Base-by-base conservation (phyloP, 495 filamentous ascomycete species). In the Cercophora sp. region DNA sequence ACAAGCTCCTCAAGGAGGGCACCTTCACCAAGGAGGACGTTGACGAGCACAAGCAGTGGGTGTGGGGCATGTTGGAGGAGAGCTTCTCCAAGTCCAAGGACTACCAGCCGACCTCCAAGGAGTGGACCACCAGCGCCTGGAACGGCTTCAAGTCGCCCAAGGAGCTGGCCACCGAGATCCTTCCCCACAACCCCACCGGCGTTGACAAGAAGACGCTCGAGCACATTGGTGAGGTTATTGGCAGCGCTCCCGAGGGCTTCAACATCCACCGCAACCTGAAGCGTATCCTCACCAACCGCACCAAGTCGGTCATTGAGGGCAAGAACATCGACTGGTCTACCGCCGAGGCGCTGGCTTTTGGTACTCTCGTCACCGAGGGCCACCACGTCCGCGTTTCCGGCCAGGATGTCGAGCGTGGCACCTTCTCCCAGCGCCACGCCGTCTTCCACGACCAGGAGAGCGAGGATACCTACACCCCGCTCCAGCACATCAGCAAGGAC, bases 31-130 rank as follows among this genome's bases (percentile, higher is more conserved):
- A 95, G 74, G 91, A 92, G 60, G 93, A 98, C 63, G 88, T 98
- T 52, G 91, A 98, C 54, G 93, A 98, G 78, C 93, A 98, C 80
- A 95, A 93, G 77, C 88, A 94, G 71, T 98, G 93, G 93, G 94
- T 97, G 44, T 98, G 94, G 93, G 89, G 88, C 56, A 97, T 97
- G 92, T 76, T 98, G 37, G 89, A 91, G 63, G 91, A 96, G 66
- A 96, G 89, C 76, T 98, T 97, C 70, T 80, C 90, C 56, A 87
- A 92, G 67, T 94, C 89, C 73, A 96, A 90, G 74, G 92, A 98
- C 64, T 98, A 98, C 70, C 87, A 95, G 73, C 90, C 93, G 18
- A 92, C 86, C 34, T 84, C 92, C 51, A 96, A 96, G 73, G 93
- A 98, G 71, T 98, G 93, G 93, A 83, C 96, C 57, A 96, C 93